phyloP scores from a whole-genome alignment of 129 eudicot species.

The Smallanthus sonchifolius region DNA sequence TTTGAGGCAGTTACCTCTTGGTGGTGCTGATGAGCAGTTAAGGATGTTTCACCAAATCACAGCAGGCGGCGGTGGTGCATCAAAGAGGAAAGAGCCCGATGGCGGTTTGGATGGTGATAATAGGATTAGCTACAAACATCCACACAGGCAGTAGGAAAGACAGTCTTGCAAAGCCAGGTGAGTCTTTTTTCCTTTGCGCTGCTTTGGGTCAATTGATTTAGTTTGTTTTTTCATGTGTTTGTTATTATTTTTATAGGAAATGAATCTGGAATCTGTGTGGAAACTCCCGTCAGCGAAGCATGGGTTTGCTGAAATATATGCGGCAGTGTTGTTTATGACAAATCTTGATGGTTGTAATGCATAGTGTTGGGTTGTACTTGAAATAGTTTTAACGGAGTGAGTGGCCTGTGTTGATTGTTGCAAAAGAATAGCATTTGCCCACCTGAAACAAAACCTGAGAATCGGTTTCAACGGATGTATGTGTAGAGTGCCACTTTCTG shows the following conservation, averaged over 20 bases:
- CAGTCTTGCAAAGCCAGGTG: constrained; percentile 16
- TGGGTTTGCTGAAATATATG: constrained; percentile 18
- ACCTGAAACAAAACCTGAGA: constrained; percentile 22
- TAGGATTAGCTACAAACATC: constrained; percentile 52
- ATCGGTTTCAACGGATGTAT: constrained; percentile 25
- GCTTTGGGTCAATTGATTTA: neutral
- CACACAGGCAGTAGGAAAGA: constrained; percentile 61
- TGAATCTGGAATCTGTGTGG: constrained; percentile 1
- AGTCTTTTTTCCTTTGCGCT: neutral
- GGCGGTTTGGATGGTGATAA: constrained; percentile 72
- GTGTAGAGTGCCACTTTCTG: constrained; percentile 30
- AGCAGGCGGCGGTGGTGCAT: constrained; percentile 41
- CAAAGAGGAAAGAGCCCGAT: constrained; percentile 88
- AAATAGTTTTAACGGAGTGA: constrained; percentile 19
- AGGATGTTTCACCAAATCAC: constrained; percentile 45
- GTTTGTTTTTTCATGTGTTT: neutral
- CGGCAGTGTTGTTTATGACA: constrained; percentile 8
- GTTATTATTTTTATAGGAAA: constrained; percentile 18
- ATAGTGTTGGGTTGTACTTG: constrained; percentile 25
- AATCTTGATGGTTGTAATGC: constrained; percentile 15
- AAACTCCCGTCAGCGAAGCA: constrained; percentile 13
- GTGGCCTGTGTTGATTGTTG: constrained; percentile 22
- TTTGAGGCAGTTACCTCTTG: constrained; percentile 51
- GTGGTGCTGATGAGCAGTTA: constrained; percentile 61
- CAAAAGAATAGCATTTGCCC: constrained; percentile 28